Evolutionary conservation across 176 grass and related monocot genomes (phyloP).

Genomic region (Carex parvula): DNA sequence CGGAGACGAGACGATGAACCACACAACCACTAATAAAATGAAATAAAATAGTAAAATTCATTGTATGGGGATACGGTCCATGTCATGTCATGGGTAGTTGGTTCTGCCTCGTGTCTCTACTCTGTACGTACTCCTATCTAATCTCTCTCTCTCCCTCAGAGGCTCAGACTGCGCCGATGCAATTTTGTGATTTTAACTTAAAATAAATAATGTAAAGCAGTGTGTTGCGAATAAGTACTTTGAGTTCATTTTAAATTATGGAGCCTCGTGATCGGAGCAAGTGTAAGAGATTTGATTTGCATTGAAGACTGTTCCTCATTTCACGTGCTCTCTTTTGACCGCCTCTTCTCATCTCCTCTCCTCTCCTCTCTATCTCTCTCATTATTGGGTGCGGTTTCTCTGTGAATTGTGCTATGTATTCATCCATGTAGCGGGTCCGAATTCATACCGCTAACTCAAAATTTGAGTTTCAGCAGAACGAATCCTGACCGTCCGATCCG

Average conservation of each 20-base stretch:
- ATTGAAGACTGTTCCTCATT: slow-evolving; percentile 78
- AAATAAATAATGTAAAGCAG: too few relatives aligned
- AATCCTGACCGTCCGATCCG: slow-evolving; percentile 8
- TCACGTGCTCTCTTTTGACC: slow-evolving; percentile 99
- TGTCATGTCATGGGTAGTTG: background rate
- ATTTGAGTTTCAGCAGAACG: background rate
- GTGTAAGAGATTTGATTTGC: slow-evolving; percentile 34
- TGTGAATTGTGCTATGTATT: background rate
- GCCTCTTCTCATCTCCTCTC: slow-evolving; percentile 32
- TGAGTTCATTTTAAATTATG: too few relatives aligned
- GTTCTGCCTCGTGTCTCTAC: background rate
- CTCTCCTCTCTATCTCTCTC: slow-evolving; percentile 13
- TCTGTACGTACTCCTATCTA: background rate
- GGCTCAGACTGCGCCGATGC: background rate
- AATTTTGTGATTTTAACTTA: slow-evolving; percentile 1
- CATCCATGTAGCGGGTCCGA: background rate
- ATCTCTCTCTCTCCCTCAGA: slow-evolving; percentile 44
- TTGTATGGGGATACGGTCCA: background rate
- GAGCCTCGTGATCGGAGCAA: slow-evolving; percentile 84
- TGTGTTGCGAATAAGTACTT: too few relatives aligned
- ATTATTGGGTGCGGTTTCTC: background rate
- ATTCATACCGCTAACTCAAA: too few relatives aligned
- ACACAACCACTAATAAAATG: background rate
- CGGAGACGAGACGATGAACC: background rate
- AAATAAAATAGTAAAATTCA: background rate